These are phyloP conservation scores for Aspergillus saccharolyticus DNA, from an alignment of 495 filamentous ascomycete genomes.

Conservation along the genomic window DNA sequence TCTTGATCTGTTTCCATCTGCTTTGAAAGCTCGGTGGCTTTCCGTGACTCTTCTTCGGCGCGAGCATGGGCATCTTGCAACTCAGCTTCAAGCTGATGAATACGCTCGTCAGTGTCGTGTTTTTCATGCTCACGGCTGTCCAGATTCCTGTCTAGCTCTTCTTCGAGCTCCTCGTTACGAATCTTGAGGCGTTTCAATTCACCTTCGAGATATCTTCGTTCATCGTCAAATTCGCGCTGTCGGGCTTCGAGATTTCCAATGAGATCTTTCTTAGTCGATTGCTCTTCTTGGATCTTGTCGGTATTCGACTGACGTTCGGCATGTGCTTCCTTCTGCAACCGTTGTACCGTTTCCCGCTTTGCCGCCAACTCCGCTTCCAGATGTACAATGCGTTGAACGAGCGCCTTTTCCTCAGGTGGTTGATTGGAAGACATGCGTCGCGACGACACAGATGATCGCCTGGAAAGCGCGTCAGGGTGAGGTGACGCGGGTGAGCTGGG, in stretches of 20 bases:
- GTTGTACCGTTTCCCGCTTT: constrained; percentile 55
- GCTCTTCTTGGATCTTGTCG: constrained; percentile 70
- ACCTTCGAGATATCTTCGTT: constrained; percentile 71
- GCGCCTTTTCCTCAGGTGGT: constrained; percentile 56
- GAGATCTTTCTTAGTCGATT: constrained; percentile 89
- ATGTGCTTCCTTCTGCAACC: constrained; percentile 58
- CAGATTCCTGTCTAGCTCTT: constrained; percentile 80
- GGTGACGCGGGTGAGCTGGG: constrained; percentile 47
- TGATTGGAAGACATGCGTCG: constrained; percentile 64
- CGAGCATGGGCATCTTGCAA: constrained; percentile 56
- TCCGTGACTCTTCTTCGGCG: constrained; percentile 52
- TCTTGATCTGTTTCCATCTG: constrained; percentile 50
- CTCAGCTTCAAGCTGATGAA: constrained; percentile 65
- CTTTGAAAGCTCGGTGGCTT: constrained; percentile 50
- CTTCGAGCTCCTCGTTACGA: constrained; percentile 79
- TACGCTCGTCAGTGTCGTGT: constrained; percentile 59
- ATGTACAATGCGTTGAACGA: constrained; percentile 64
- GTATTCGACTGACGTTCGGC: constrained; percentile 61
- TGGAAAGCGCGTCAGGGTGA: constrained; percentile 52
- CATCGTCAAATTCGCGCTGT: constrained; percentile 79
- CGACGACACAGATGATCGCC: constrained; percentile 61
- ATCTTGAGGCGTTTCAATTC: constrained; percentile 71
- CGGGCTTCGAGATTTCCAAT: constrained; percentile 91
- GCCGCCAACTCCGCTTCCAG: constrained; percentile 74
- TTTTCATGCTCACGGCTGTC: constrained; percentile 77